These are phyloP conservation scores for Pleurotus tuoliensis DNA, from an alignment of 768 basidiomycete genomes.

Conservation along the genomic window DNA sequence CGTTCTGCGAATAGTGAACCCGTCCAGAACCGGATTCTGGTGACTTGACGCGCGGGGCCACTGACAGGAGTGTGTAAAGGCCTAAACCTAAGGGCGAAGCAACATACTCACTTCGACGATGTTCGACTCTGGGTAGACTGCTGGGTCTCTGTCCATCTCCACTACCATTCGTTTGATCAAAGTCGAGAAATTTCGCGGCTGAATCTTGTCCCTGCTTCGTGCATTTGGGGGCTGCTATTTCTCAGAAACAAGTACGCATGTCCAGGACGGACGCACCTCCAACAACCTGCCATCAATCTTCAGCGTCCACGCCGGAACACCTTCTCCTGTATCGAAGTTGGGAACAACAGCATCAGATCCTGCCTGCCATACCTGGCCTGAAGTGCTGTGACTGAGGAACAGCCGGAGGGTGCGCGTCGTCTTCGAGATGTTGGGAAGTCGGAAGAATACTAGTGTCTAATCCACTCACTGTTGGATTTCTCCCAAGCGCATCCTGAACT, in stretches of 20 bases:
- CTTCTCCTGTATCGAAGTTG: conserved; percentile 79
- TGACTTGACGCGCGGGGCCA: conserved; percentile 58
- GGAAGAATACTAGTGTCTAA: background rate
- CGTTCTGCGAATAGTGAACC: conserved; percentile 79
- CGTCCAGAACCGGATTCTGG: conserved; percentile 68
- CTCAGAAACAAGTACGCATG: background rate
- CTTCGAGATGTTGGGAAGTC: conserved; percentile 30
- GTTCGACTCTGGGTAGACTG: conserved; percentile 79
- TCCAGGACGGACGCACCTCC: conserved; percentile 48
- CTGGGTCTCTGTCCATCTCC: conserved; percentile 83
- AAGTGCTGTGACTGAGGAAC: conserved; percentile 85
- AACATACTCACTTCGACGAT: conserved; percentile 71
- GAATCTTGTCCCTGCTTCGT: conserved; percentile 55
- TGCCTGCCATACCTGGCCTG: conserved; percentile 82
- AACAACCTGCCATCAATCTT: conserved; percentile 85
- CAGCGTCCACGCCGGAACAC: conserved; percentile 86
- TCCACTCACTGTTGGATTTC: conserved; percentile 59
- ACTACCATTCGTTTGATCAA: conserved; percentile 81
- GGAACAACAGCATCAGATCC: conserved; percentile 41
- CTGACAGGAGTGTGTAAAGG: conserved; percentile 25
- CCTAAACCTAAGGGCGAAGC: background rate
- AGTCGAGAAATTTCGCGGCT: conserved; percentile 79
- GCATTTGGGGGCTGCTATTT: conserved; percentile 50
- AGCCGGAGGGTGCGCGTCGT: conserved; percentile 79
- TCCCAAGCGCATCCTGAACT: conserved; percentile 82